phyloP scores from a whole-genome alignment of 768 basidiomycete species.

The Russula dissimulans region DNA sequence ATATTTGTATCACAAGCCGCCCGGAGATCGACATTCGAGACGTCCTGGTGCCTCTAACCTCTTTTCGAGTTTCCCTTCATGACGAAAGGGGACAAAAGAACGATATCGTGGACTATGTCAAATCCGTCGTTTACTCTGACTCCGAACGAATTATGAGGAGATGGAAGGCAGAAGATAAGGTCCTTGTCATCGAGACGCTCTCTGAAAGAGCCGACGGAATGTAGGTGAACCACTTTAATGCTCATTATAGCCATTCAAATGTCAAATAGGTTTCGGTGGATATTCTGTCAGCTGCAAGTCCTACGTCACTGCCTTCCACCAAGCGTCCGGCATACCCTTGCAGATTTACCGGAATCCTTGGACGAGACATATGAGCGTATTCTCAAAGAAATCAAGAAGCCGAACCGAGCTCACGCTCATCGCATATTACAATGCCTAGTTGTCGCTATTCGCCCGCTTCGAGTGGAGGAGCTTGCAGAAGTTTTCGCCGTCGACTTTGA shows the following conservation, averaged over 20 bases:
- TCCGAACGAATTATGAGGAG: background rate
- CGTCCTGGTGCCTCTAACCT: background rate
- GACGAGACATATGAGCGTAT: background rate
- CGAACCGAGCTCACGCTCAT: background rate
- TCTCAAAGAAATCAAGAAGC: background rate
- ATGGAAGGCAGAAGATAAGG: background rate
- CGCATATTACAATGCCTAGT: background rate
- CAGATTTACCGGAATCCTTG: background rate
- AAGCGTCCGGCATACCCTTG: background rate
- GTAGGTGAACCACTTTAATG: background rate
- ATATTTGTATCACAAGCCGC: background rate
- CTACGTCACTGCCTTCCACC: background rate
- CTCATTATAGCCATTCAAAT: background rate
- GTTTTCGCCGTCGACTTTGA: too few species aligned
- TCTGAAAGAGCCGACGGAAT: constrained; percentile 1
- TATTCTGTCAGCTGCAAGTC: background rate
- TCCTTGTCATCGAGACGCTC: background rate
- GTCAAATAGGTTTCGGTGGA: background rate
- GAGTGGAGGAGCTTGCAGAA: too few species aligned
- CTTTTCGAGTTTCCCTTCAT: background rate
- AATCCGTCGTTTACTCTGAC: background rate
- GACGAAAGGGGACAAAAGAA: background rate
- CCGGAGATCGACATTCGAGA: background rate
- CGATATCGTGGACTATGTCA: background rate
- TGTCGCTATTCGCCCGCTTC: too few species aligned